Evolutionary conservation across 495 filamentous ascomycete species (phyloP), one percentile per base, ranked within the genome.

Genomic region (Aspergillus ostianus): DNA sequence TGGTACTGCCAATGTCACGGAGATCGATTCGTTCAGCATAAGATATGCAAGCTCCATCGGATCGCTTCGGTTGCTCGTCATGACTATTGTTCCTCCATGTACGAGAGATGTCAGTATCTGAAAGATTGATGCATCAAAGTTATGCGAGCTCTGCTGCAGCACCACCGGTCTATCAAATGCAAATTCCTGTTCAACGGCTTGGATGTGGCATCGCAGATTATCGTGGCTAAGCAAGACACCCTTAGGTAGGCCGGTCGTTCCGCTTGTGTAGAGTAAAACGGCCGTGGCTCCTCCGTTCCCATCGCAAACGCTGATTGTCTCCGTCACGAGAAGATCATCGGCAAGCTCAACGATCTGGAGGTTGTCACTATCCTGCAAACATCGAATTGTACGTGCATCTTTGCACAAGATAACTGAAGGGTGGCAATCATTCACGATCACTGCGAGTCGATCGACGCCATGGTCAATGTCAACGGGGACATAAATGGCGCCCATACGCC

Each of bases 141-240:
- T 63, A 30, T 68, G 70, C 0, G 78, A 64, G 15, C 75, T 80
- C 46, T 82, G 80, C 32, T 82, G 78, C 2, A 82, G 58, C 0
- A 76, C 64, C 0, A 52, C 57, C 49, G 76, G 70, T 5, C n/a
- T 45, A n/a, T 63, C 63, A 3, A 75, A 55, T 0, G 26, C 44
- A 54, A 59, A 69, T 9, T 19, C 48, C 3, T 70, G 56, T 1
- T 51, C 67, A 0, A 63, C 58, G 6, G 52, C 63, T 51, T 75
- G 68, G 10, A 77, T 57, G 4, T 77, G 58, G 26, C 76, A 71
- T 2, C 55, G 17, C 1, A 78, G 59, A 17, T 61, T 59, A 0
- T 64, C 55, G 46, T 81, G 77, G 1, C 30, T 57, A 4, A 80
- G 51, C 8, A 63, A 47, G 6, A 82, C 73, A 0, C 75, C 77